Evolutionary conservation across 129 eudicot species (phyloP).

Genomic region (Ambrosia artemisiifolia): DNA sequence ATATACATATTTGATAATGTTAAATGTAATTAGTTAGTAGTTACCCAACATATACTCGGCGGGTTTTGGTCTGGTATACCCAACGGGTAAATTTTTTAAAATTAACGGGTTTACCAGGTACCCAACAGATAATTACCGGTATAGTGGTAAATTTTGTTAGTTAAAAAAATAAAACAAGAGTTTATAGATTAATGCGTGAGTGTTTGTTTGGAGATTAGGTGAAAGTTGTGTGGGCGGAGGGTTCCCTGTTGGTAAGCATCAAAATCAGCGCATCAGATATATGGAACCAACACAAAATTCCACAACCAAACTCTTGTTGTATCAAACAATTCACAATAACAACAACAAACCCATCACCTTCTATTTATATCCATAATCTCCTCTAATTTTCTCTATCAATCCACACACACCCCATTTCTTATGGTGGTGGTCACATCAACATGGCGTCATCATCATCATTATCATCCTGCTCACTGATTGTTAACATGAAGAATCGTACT

Average conservation of each 20-base stretch:
- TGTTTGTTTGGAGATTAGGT: not conserved
- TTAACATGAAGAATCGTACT: slow-evolving; percentile 37
- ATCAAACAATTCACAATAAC: slow-evolving; percentile 25
- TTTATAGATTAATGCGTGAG: no score
- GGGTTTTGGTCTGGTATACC: no score
- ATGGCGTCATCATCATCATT: slow-evolving; percentile 39
- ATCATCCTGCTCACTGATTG: slow-evolving; percentile 31
- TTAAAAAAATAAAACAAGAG: no score
- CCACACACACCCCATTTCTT: slow-evolving; percentile 9
- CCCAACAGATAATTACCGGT: no score
- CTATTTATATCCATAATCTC: slow-evolving; percentile 26
- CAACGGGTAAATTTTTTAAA: no score
- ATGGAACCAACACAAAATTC: slow-evolving; percentile 20
- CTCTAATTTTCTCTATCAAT: slow-evolving; percentile 23
- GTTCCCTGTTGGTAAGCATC: slow-evolving; percentile 21
- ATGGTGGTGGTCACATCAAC: slow-evolving; percentile 26
- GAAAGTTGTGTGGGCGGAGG: slow-evolving; percentile 32
- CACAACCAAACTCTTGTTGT: slow-evolving; percentile 13
- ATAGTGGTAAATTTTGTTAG: no score
- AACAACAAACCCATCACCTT: slow-evolving; percentile 20
- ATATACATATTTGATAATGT: no score
- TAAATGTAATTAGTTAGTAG: no score
- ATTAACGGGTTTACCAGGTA: no score
- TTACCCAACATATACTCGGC: no score
- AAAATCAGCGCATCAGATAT: not conserved